phyloP scores from a whole-genome alignment of 306 rosid species.

The Trifolium fragiferum region DNA sequence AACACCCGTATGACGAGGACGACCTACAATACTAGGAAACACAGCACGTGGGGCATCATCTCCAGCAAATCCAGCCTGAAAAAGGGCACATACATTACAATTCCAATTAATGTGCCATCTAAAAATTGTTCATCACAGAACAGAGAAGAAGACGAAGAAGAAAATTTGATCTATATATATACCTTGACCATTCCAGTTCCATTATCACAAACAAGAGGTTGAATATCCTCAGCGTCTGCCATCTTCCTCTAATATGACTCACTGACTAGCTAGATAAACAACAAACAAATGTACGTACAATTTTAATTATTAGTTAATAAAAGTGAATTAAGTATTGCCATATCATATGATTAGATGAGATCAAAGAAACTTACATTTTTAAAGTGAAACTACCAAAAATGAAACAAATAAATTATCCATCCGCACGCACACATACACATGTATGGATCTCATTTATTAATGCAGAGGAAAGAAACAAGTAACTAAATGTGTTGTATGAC shows the following conservation, averaged over 20 bases:
- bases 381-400: too few relatives aligned
- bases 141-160: not conserved
- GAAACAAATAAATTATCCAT: too few relatives aligned
- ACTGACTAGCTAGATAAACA: slow-evolving; percentile 38
- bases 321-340: not conserved
- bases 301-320: not conserved
- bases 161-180: not conserved
- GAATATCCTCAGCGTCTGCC: slow-evolving; percentile 97
- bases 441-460: not conserved
- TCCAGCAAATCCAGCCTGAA: slow-evolving; percentile 90
- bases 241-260: slow-evolving; percentile 62
- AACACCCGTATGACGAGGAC: slow-evolving; percentile 94
- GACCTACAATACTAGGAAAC: slow-evolving; percentile 86
- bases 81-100: slow-evolving; percentile 35
- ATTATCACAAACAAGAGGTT: slow-evolving; percentile 91
- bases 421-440: too few relatives aligned
- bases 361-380: not conserved
- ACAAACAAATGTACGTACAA: not conserved
- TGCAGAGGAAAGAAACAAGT: not conserved
- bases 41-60: slow-evolving; percentile 95
- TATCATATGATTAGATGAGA: too few relatives aligned
- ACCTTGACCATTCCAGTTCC: slow-evolving; percentile 97
- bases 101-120: not conserved
- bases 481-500: too few relatives aligned
- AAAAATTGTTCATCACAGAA: not conserved